Evolutionary conservation across 257 asterid species (phyloP), one percentile per base, ranked within the genome.

Genomic region (Solanum paucissectum): DNA sequence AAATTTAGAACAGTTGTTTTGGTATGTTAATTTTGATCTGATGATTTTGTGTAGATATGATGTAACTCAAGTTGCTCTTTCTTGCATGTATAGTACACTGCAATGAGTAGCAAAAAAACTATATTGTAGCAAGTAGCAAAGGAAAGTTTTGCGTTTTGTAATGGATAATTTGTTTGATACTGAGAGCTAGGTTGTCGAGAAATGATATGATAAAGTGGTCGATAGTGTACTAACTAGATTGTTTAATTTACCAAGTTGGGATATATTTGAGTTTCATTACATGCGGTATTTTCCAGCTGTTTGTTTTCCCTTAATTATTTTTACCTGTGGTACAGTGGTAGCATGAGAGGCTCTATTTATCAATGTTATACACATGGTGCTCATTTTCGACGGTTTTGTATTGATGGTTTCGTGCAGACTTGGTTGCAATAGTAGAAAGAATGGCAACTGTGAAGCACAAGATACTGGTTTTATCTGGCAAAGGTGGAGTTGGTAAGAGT

Each of bases 401-500:
- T 79, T 25, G 46, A 42, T 79, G n/a, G 4, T 86, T 83, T 40
- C 52, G 87, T 89, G 81, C 91, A 96, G 97, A 96, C 89, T 91
- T 95, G 94, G 96, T 94, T 62, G 75, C 98, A 5, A 96, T 96
- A 87, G 87, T 21, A 34, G 98, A 95, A 93, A 92, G 98, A 88
- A 94, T 96, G 98, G 98, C 98, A 21, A 94, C 97, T 27, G 98
- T 95, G 88, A 96, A 96, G 89, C 99, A 96, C 94, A 96, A 96
- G 92, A 95, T 96, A 89, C 92, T 96, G 77, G 96, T 96, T 42
- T 86, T 95, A 20, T 96, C 99, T 13, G 98, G 99, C 72, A 94
- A 96, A 83, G 99, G 99, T 62, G 99, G 99, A 69, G 98, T 96
- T 44, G 98, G 99, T 84, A 96, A 96, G 96, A 96, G 99, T 87